Base-by-base conservation (phyloP, 371 early-diverging fungal species). In the Mucor indicus region DNA sequence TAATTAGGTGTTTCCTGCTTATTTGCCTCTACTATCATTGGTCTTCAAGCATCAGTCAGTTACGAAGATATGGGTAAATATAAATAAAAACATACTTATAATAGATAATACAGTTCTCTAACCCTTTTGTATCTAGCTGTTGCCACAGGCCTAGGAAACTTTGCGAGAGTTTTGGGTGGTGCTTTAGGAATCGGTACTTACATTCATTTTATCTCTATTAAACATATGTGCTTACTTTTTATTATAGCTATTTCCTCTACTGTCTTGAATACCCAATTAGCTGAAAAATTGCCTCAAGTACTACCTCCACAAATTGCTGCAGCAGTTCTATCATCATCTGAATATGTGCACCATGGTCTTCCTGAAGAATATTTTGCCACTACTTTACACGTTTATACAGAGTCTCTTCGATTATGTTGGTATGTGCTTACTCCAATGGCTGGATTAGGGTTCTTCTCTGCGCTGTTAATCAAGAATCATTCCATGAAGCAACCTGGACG, bases 71-170 rank as follows among this genome's bases (percentile, higher is more conserved):
- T 76, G 29, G 68, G 44, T 44, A 44, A 19, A 21, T 44, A 21
- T 9, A n/a, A n/a, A n/a, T n/a, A n/a, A n/a, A n/a, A n/a, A n/a
- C n/a, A n/a, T n/a, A n/a, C n/a, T n/a, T n/a, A n/a, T n/a, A n/a
- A n/a, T n/a, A n/a, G n/a, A n/a, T 44, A 0, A n/a, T 13, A 54
- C 53, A 51, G 40, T 43, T 38, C 15, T 31, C 35, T 38, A 37
- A 7, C 25, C 7, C 1, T 12, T 30, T 15, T 30, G 2, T 8
- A 1, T 8, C 13, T 54, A 69, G 75, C 73, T 22, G 72, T 76
- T 4, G 73, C 64, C 7, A 73, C 73, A 2, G 73, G 73, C 4
- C 42, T 73, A 3, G 69, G 71, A 45, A 77, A 70, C 17, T 77
- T 77, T 32, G 44, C 62, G 4, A 57, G 71, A 35, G 61, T 77